Evolutionary conservation across 768 basidiomycete species (phyloP), one percentile per base, ranked within the genome.

Genomic region (Trametes meyenii): DNA sequence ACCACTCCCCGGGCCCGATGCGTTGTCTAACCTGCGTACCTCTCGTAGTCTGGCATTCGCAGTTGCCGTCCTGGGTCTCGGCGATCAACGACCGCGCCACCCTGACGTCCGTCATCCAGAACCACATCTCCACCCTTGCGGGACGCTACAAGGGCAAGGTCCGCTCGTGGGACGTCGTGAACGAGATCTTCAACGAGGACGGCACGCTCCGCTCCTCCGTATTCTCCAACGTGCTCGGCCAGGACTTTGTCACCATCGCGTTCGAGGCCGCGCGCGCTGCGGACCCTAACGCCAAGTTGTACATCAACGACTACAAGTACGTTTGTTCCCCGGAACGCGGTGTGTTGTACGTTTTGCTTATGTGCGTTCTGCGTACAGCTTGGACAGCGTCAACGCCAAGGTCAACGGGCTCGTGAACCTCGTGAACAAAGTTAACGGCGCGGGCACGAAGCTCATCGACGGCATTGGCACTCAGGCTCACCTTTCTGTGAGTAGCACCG

Each of bases 141-240:
- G 72, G 71, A 17, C 72, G 70, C 14, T 76, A 72, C 67, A 71
- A 70, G 65, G 75, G 74, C 60, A 69, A 75, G 52, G 69, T 67
- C 44, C 60, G 67, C 54, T 69, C 74, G 69, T 73, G 80, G 81
- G 63, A 69, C 43, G 61, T 68, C 46, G 58, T 70, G 49, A 72
- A 70, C 64, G 82, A 83, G 70, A 80, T 80, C 55, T 75, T 84
- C 68, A 82, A 82, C 70, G 82, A 83, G 60, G 78, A 82, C 65
- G 81, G 82, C 45, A 75, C 74, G 52, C 66, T 82, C 53, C 76
- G 79, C 29, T 76, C 74, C 38, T 78, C 78, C 60, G 79, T 83
- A 43, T 83, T 81, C 73, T 79, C 67, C 53, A 78, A 79, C 57
- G 79, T 82, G 40, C 72, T 84, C n/a, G 81, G 82, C 59, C 58